These are phyloP conservation scores for Pichia californica DNA, from an alignment of 805 yeast species.

Conservation along the genomic window DNA sequence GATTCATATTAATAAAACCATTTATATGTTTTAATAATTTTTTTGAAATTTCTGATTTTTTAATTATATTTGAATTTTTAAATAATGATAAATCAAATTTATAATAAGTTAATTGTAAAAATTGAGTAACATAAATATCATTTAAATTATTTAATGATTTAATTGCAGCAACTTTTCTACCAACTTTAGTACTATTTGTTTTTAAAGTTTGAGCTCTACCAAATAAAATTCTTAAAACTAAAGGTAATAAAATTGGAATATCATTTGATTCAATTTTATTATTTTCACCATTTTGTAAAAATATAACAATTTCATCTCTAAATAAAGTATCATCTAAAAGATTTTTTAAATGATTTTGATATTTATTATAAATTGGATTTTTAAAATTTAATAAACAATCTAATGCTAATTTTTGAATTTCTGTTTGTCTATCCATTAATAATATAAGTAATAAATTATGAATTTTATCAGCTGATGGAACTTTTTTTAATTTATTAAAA, in stretches of 20 bases:
- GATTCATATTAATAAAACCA: constrained; percentile 61
- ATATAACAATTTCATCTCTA: constrained; percentile 72
- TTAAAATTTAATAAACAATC: constrained; percentile 62
- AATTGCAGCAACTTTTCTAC: constrained; percentile 66
- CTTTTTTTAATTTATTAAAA: constrained; percentile 57
- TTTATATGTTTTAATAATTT: constrained; percentile 41
- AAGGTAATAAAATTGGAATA: constrained; percentile 53
- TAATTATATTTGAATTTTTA: constrained; percentile 18
- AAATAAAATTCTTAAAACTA: constrained; percentile 69
- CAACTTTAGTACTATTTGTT: constrained; percentile 62
- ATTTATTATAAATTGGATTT: constrained; percentile 51
- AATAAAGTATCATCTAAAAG: constrained; percentile 77
- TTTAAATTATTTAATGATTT: constrained; percentile 53
- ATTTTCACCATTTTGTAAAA: constrained; percentile 49
- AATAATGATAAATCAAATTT: constrained; percentile 40
- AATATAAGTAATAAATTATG: constrained; percentile 45
- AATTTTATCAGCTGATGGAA: constrained; percentile 47
- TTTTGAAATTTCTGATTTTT: constrained; percentile 22
- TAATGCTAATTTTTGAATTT: constrained; percentile 68
- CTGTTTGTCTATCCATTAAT: constrained; percentile 53
- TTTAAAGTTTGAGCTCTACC: constrained; percentile 76
- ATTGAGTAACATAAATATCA: constrained; percentile 46
- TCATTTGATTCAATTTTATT: constrained; percentile 57
- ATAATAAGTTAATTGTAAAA: constrained; percentile 56
- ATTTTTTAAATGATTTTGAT: constrained; percentile 64